Conservation (phyloP, 768 basidiomycete species). For the Mycena filopes region DNA sequence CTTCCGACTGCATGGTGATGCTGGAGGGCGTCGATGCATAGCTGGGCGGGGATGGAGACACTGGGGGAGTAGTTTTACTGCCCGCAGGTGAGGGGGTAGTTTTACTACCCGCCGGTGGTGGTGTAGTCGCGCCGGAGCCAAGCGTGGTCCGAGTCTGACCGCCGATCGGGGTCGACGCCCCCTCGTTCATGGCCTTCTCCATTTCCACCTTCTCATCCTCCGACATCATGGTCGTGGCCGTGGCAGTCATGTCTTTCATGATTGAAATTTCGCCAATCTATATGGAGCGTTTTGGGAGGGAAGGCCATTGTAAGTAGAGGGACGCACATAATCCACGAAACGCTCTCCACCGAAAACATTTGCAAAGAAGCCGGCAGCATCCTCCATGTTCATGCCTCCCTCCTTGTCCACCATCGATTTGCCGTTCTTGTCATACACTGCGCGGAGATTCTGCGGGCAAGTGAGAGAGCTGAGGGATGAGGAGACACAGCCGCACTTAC, state of each 20-base stretch:
- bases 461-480: slow-evolving; percentile 8
- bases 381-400: slow-evolving; percentile 83
- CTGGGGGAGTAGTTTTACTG: slow-evolving; percentile 22
- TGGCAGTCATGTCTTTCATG: slow-evolving; percentile 92
- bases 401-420: slow-evolving; percentile 89
- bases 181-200: slow-evolving; percentile 74
- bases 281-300: slow-evolving; percentile 7
- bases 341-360: slow-evolving; percentile 96
- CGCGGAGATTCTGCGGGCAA: slow-evolving; percentile 73
- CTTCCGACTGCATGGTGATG: slow-evolving; percentile 34
- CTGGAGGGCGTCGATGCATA: slow-evolving; percentile 23
- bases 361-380: slow-evolving; percentile 94
- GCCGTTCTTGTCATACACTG: slow-evolving; percentile 96
- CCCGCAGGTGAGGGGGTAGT: slow-evolving; percentile 20
- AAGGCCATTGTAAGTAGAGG: background rate
- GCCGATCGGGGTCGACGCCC: slow-evolving; percentile 37
- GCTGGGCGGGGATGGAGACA: slow-evolving; percentile 21
- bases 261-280: slow-evolving; percentile 97
- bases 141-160: slow-evolving; percentile 25
- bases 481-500: slow-evolving; percentile 54
- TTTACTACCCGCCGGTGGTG: slow-evolving; percentile 13
- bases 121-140: slow-evolving; percentile 19
- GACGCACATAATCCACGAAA: slow-evolving; percentile 87
- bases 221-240: slow-evolving; percentile 87
- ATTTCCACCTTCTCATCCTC: slow-evolving; percentile 94